Evolutionary conservation across 768 basidiomycete species (phyloP).

Genomic region (Saitozyma podzolica): DNA sequence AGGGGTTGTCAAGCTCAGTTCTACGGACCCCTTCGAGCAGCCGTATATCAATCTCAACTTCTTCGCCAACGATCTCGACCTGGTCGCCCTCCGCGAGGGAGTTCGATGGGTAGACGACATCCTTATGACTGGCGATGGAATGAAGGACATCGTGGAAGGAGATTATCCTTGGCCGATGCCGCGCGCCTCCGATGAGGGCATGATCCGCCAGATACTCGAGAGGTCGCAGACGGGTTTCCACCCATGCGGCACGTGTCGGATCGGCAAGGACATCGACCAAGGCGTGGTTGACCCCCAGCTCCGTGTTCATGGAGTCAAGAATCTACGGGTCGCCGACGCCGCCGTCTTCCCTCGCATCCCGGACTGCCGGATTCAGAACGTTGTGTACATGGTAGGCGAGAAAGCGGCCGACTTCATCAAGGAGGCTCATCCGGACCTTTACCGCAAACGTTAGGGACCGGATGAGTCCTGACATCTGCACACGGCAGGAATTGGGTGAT

Average conservation of each 20-base stretch:
- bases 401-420: neutral
- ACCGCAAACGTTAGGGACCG: too few relatives aligned
- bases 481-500: too few relatives aligned
- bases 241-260: slow-evolving; percentile 3
- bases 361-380: neutral
- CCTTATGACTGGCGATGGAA: slow-evolving; percentile 2
- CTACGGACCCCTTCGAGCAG: slow-evolving; percentile 4
- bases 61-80: slow-evolving; percentile 4
- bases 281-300: neutral
- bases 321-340: neutral
- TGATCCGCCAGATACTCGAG: slow-evolving; percentile 6
- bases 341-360: neutral
- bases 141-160: slow-evolving; percentile 4
- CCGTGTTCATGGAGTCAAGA: neutral
- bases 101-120: slow-evolving; percentile 6
- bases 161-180: slow-evolving; percentile 6
- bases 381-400: neutral
- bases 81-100: slow-evolving; percentile 4
- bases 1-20: slow-evolving; percentile 1
- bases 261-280: neutral
- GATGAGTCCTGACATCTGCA: too few relatives aligned
- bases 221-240: neutral
- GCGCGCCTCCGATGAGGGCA: neutral
- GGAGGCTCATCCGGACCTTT: too few relatives aligned
- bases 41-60: slow-evolving; percentile 10